Base-by-base conservation (phyloP, 225 moss, liverwort and hornwort genomes). In the Marchantia polymorpha region DNA sequence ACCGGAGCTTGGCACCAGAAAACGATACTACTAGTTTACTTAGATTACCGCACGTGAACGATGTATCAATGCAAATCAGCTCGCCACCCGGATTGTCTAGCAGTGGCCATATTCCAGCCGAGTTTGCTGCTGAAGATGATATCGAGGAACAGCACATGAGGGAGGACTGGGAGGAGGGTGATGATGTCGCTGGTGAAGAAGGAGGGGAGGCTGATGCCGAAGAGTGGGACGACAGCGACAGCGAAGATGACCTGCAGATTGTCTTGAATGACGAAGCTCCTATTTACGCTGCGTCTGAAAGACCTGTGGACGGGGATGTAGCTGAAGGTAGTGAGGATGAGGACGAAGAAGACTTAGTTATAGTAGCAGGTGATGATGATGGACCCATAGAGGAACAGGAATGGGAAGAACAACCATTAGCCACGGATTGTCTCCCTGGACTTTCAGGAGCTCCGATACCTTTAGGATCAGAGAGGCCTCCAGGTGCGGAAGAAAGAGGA, bases 241-340 rank as follows among this genome's bases (percentile, higher is more conserved):
- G 97, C 75, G 97, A 95, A 76, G 97, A 95, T 69, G 95, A 95
- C 63, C 77, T 99, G 78, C 93, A 95, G 87, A 99, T 99, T 81
- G 95, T 99, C 26, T 82, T 99, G 77, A 91, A 93, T 58, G 91
- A 94, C 52, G 94, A 94, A 76, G 77, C 87, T 23, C 86, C 90
- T 20, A 80, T 81, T 50, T 93, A 87, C 84, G 83, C 81, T 7
- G 95, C 90, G 53, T 52, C 60, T 23, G 95, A 92, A 49, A 92
- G 83, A 80, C 92, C 83, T 30, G 86, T 50, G 17, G 95, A 93
- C 31, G 91, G 80, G 20, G 92, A 89, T 75, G 88, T 84, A 68
- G 86, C 83, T 66, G 92, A 92, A 81, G 89, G 92, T 12, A 97
- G 94, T 82, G 97, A 94, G 68, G 92, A 94, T 63, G 96, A 94